Conservation (phyloP, 345 rosid genomes). For the Rhizophora mangle region DNA sequence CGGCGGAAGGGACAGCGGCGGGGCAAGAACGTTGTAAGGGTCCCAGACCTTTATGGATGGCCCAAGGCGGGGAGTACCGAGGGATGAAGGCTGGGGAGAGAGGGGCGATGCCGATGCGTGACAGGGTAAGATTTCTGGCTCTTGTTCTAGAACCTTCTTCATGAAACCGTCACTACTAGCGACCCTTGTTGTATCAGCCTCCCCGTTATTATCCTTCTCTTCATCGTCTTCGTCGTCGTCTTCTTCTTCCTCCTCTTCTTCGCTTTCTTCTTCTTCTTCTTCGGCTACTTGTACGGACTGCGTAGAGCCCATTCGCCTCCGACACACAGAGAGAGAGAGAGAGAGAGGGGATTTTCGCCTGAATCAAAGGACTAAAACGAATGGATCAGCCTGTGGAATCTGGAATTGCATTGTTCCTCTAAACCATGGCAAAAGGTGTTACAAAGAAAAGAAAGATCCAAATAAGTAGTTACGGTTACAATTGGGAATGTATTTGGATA, state of each 20-base stretch:
- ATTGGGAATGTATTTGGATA: too few species aligned
- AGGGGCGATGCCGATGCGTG: slow-evolving; percentile 90
- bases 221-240: slow-evolving; percentile 39
- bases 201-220: slow-evolving; percentile 9
- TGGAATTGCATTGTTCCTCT: too few species aligned
- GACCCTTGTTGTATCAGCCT: slow-evolving; percentile 14
- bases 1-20: slow-evolving; percentile 57
- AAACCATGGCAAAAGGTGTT: too few species aligned
- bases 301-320: slow-evolving; percentile 53
- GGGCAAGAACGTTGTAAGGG: slow-evolving; percentile 86
- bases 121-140: slow-evolving; percentile 87
- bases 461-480: too few species aligned
- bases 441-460: too few species aligned
- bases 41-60: slow-evolving; percentile 96
- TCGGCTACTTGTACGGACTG: slow-evolving; percentile 51
- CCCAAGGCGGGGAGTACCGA: slow-evolving; percentile 86
- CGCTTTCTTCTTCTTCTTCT: slow-evolving; percentile 38
- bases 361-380: background rate
- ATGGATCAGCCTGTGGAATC: background rate
- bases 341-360: background rate
- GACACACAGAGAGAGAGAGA: too few species aligned
- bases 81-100: slow-evolving; percentile 81
- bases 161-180: slow-evolving; percentile 40
- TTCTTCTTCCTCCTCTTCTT: slow-evolving; percentile 39
- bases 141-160: slow-evolving; percentile 85